Percentiles rank a stretch among this genome's conserved stretches.
Conservation (phyloP, 495 filamentous ascomycete species). For the Clohesyomyces aquaticus region DNA sequence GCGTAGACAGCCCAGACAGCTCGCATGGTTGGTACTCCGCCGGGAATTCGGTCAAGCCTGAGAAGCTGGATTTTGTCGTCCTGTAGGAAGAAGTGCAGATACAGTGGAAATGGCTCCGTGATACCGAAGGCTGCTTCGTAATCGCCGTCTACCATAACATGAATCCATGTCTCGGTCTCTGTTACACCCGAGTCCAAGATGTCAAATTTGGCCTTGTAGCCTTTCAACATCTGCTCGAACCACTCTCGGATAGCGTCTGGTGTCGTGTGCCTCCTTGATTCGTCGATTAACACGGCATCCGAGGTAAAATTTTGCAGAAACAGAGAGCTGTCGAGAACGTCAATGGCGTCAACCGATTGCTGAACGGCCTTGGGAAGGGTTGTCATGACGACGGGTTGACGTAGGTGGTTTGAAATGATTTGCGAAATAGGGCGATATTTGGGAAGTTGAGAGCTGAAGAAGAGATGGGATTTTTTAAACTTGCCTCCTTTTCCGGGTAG, state of each 20-base stretch:
- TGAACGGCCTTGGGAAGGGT: background rate
- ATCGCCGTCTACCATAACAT: slow-evolving; percentile 33
- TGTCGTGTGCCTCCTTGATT: slow-evolving; percentile 7
- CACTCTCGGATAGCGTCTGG: slow-evolving; percentile 11
- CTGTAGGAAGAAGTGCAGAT: slow-evolving; percentile 37
- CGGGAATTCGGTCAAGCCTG: slow-evolving; percentile 31
- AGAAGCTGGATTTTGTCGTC: slow-evolving; percentile 18
- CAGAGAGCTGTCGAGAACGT: slow-evolving; percentile 17
- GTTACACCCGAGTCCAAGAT: background rate
- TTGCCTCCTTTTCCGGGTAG: too few relatives aligned
- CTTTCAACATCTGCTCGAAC: slow-evolving; percentile 9
- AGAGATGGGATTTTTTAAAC: background rate
- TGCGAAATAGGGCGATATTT: too few relatives aligned
- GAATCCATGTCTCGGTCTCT: slow-evolving; percentile 9
- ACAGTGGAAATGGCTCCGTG: slow-evolving; percentile 37
- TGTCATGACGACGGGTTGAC: background rate
- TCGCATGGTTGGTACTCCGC: slow-evolving; percentile 36
- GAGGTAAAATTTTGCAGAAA: slow-evolving; percentile 10
- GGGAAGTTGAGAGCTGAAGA: background rate
- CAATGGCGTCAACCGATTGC: slow-evolving; percentile 17
- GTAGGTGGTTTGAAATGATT: too few relatives aligned
- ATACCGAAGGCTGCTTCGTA: slow-evolving; percentile 36
- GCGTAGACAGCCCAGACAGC: slow-evolving; percentile 34
- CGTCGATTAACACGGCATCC: slow-evolving; percentile 19
- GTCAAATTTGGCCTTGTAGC: slow-evolving; percentile 15